These are phyloP conservation scores for Acorus calamus DNA, from an alignment of 106 monocot species.

Conservation along the genomic window DNA sequence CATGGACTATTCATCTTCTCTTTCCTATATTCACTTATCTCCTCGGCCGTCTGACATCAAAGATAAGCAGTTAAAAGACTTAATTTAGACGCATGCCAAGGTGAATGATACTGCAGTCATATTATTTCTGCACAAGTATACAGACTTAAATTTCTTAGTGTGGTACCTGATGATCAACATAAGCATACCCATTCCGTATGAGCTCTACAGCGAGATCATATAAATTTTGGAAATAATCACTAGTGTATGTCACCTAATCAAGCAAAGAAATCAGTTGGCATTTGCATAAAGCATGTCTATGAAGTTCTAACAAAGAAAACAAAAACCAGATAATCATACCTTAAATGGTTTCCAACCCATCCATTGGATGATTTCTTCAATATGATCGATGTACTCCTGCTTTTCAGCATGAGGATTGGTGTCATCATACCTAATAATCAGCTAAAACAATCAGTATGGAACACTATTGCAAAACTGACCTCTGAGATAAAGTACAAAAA, in stretches of 20 bases:
- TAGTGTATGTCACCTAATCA: slow-evolving; percentile 76
- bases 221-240: slow-evolving; percentile 82
- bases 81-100: no score
- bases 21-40: slow-evolving; percentile 89
- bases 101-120: no score
- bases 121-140: no score
- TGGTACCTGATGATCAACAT: slow-evolving; percentile 96
- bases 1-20: slow-evolving; percentile 92
- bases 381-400: slow-evolving; percentile 90
- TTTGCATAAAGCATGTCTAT: background rate
- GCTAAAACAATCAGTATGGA: background rate
- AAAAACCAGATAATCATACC: slow-evolving; percentile 17
- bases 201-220: slow-evolving; percentile 82
- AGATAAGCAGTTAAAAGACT: background rate
- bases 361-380: slow-evolving; percentile 90
- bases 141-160: no score
- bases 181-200: slow-evolving; percentile 61
- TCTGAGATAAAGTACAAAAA: no score
- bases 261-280: slow-evolving; percentile 5
- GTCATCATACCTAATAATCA: slow-evolving; percentile 72
- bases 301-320: no score
- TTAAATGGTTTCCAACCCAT: slow-evolving; percentile 94
- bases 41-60: slow-evolving; percentile 49
- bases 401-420: slow-evolving; percentile 99
- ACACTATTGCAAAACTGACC: background rate